Percentiles rank a stretch among this genome's conserved stretches.
Evolutionary conservation across 169 alveolate species (phyloP).

Genomic region (Eimeria sp.): DNA sequence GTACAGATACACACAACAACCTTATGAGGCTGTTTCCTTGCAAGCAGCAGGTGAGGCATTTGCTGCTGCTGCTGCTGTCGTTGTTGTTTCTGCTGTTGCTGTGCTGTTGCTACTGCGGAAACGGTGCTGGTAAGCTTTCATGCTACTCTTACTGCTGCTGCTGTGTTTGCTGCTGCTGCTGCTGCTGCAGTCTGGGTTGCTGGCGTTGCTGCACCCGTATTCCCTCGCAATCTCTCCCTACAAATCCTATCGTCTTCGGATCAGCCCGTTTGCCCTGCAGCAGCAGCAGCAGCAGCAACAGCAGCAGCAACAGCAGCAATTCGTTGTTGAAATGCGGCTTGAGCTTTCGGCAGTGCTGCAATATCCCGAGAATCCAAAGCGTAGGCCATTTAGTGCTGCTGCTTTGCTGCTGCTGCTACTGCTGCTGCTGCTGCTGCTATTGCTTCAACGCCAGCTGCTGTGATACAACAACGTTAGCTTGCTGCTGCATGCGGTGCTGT

Average conservation of each 20-base stretch:
- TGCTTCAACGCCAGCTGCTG: background rate
- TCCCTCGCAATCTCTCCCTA: constrained; percentile 34
- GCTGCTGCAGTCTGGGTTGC: constrained; percentile 51
- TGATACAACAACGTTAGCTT: background rate
- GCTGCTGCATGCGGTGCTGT: constrained; percentile 10
- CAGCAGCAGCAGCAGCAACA: background rate
- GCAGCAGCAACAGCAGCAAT: constrained; percentile 25
- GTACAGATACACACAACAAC: constrained; percentile 35
- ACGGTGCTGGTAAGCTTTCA: background rate
- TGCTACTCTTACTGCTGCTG: background rate
- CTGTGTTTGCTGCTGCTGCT: background rate
- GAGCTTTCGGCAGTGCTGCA: constrained; percentile 33
- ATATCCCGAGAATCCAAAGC: background rate
- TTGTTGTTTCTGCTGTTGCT: background rate
- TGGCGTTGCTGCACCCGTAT: constrained; percentile 9
- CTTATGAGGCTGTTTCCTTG: constrained; percentile 46
- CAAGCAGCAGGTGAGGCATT: constrained; percentile 32
- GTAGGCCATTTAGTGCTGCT: background rate
- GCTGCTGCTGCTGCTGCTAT: constrained; percentile 23
- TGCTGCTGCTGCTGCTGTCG: constrained; percentile 12
- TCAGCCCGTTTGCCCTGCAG: constrained; percentile 13
- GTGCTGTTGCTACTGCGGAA: constrained; percentile 3
- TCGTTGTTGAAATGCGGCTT: constrained; percentile 36
- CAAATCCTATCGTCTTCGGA: constrained; percentile 37
- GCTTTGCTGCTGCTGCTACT: background rate